Evolutionary conservation across 306 rosid species (phyloP).

Genomic region (Rosa lucieae): DNA sequence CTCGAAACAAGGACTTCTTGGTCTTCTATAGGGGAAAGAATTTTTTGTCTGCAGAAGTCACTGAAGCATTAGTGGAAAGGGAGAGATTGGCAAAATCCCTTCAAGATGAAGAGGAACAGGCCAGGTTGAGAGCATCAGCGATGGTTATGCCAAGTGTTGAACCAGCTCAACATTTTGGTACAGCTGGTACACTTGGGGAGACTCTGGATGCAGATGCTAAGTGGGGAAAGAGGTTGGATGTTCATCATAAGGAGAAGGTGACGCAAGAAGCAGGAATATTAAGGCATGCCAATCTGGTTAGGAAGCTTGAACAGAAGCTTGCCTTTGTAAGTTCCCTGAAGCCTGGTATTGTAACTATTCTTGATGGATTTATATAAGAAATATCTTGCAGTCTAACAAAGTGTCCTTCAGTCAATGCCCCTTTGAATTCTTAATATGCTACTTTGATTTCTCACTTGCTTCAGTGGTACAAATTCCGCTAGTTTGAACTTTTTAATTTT

Average conservation of each 20-base stretch:
- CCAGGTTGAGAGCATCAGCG: constrained; percentile 83
- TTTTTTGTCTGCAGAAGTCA: constrained; percentile 77
- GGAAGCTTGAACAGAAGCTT: constrained; percentile 76
- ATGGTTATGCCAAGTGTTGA: constrained; percentile 45
- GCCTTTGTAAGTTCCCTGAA: constrained; percentile 58
- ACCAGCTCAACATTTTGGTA: constrained; percentile 47
- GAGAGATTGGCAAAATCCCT: constrained; percentile 70
- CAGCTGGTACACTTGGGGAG: constrained; percentile 88
- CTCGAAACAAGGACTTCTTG: constrained; percentile 91
- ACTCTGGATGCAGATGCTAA: constrained; percentile 89
- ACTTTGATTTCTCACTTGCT: neutral
- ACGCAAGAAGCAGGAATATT: constrained; percentile 60
- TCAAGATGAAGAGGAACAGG: constrained; percentile 94
- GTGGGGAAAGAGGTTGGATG: constrained; percentile 81
- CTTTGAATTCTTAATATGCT: neutral
- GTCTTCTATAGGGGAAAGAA: constrained; percentile 90
- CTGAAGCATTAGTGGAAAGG: constrained; percentile 77
- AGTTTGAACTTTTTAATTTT: constrained; percentile 31
- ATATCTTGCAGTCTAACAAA: constrained; percentile 1
- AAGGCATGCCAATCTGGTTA: constrained; percentile 62
- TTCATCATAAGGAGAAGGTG: constrained; percentile 54
- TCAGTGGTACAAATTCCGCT: constrained; percentile 19
- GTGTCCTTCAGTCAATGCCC: neutral
- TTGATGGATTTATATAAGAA: neutral
- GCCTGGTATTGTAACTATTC: neutral